Conservation (phyloP, 805 yeast species). For the Torulaspora maleeae region DNA sequence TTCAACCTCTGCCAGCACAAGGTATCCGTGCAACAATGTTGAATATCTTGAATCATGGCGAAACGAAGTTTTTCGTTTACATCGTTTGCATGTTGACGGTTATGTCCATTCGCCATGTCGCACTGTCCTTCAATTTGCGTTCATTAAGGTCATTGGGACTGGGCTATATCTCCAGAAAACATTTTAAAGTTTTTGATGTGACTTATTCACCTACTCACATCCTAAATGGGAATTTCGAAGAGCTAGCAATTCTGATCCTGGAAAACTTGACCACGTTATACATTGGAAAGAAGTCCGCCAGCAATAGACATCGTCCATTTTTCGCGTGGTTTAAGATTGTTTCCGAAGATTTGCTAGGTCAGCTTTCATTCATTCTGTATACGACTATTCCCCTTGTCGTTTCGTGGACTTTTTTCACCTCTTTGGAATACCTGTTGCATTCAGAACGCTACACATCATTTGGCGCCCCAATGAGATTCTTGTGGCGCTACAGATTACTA, state of each 20-base stretch:
- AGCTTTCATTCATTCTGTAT: slow-evolving; percentile 9
- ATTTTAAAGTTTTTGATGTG: slow-evolving; percentile 6
- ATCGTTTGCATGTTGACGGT: slow-evolving; percentile 4
- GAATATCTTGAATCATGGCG: slow-evolving; percentile 11
- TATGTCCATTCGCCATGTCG: slow-evolving; percentile 2
- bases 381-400: slow-evolving; percentile 15
- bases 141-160: slow-evolving; percentile 7
- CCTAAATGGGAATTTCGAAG: background rate
- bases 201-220: slow-evolving; percentile 1
- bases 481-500: slow-evolving; percentile 15
- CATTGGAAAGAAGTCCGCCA: slow-evolving; percentile 3
- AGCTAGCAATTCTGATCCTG: background rate
- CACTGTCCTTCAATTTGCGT: slow-evolving; percentile 7
- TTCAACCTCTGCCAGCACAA: slow-evolving; percentile 4
- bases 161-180: slow-evolving; percentile 8
- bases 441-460: slow-evolving; percentile 17
- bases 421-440: slow-evolving; percentile 19
- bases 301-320: slow-evolving; percentile 12
- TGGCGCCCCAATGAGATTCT: slow-evolving; percentile 14
- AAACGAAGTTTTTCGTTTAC: slow-evolving; percentile 9
- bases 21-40: slow-evolving; percentile 6
- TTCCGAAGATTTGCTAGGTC: slow-evolving; percentile 5
- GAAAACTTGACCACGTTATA: slow-evolving; percentile 3
- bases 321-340: slow-evolving; percentile 6
- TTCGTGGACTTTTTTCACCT: slow-evolving; percentile 14